phyloP scores from a whole-genome alignment of 1,139 yeast genomes.

The Suhomyces atakaporum region DNA sequence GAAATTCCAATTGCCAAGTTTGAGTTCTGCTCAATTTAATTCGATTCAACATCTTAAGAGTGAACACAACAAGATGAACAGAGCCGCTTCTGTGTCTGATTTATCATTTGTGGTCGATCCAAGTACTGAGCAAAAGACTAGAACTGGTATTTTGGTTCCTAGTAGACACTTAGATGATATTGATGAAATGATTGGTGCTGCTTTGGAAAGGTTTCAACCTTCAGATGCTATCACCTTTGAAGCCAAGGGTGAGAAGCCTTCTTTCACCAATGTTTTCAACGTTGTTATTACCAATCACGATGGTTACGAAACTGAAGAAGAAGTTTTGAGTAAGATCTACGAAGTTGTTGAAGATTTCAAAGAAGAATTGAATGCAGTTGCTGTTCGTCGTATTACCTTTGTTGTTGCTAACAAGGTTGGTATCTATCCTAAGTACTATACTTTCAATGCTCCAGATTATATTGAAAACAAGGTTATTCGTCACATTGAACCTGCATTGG shows the following conservation, averaged over 20 bases:
- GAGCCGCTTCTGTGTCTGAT: slow-evolving; percentile 92
- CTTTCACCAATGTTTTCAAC: slow-evolving; percentile 75
- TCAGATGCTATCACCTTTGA: slow-evolving; percentile 41
- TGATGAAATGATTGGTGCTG: slow-evolving; percentile 78
- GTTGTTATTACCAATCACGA: slow-evolving; percentile 74
- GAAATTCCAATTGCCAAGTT: slow-evolving; percentile 86
- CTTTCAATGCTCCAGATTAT: slow-evolving; percentile 88
- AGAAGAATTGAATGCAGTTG: slow-evolving; percentile 67
- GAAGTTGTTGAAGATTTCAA: slow-evolving; percentile 69
- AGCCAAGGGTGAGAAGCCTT: slow-evolving; percentile 35
- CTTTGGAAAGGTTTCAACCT: slow-evolving; percentile 69
- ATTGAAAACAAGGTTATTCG: slow-evolving; percentile 86
- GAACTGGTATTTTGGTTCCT: slow-evolving; percentile 88
- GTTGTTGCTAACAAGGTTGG: slow-evolving; percentile 84
- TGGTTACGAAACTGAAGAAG: slow-evolving; percentile 72
- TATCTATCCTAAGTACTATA: slow-evolving; percentile 89
- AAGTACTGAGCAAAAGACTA: slow-evolving; percentile 52
- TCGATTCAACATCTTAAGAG: slow-evolving; percentile 57
- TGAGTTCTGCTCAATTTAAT: slow-evolving; percentile 65
- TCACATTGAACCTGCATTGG: slow-evolving; percentile 97
- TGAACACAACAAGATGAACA: slow-evolving; percentile 51
- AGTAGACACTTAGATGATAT: slow-evolving; percentile 84
- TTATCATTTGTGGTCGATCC: slow-evolving; percentile 79
- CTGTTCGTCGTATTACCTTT: slow-evolving; percentile 90
- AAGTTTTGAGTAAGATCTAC: slow-evolving; percentile 60